Conservation (phyloP, 331 rosid species). For the Telfairia occidentalis region DNA sequence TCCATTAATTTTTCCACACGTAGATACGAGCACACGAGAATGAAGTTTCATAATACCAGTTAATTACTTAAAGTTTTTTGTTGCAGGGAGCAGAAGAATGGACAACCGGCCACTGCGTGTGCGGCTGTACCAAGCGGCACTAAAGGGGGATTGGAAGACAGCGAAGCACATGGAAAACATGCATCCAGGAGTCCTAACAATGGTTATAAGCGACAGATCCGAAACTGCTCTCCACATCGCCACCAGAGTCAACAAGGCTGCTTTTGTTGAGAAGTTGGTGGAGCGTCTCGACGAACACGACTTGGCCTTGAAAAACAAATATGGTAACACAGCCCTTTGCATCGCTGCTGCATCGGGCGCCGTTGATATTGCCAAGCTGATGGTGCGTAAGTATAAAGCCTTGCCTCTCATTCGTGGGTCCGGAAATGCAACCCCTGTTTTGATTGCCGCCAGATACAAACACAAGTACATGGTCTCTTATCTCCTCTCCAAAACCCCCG, state of each 20-base stretch:
- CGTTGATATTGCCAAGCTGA: neutral
- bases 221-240: constrained; percentile 30
- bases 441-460: neutral
- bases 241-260: constrained; percentile 7
- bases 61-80: neutral
- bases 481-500: neutral
- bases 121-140: constrained; percentile 18
- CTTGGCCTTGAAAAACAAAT: neutral
- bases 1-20: no score
- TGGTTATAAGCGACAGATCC: constrained; percentile 6
- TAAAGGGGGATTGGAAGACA: constrained; percentile 21
- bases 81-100: neutral
- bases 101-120: neutral
- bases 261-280: constrained; percentile 17
- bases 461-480: neutral
- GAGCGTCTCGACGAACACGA: neutral
- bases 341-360: neutral
- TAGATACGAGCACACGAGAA: no score
- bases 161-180: constrained; percentile 5
- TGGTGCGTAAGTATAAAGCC: neutral
- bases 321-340: neutral
- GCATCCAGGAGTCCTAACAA: constrained; percentile 1
- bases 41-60: no score
- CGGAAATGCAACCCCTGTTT: neutral
- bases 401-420: neutral